Percentiles rank a stretch among this genome's conserved stretches.
Conservation (phyloP, 2,329 filamentous ascomycete species). For the Aspergillus tanneri region DNA sequence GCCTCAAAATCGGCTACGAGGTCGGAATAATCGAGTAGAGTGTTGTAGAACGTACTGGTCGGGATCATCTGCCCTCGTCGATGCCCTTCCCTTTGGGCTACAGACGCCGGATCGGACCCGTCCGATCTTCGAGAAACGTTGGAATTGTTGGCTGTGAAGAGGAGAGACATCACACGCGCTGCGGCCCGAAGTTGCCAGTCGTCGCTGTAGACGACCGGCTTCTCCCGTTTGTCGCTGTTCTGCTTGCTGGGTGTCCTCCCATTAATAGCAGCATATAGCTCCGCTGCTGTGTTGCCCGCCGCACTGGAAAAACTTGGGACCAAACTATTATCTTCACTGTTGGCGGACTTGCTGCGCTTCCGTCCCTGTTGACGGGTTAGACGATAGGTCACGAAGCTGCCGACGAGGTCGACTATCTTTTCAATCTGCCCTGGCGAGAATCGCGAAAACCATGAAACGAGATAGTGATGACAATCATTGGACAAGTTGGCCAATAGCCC, state of each 20-base stretch:
- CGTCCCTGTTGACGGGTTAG: slow-evolving; percentile 69
- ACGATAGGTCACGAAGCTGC: slow-evolving; percentile 78
- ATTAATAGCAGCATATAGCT: slow-evolving; percentile 74
- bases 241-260: slow-evolving; percentile 50
- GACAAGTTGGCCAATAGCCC: slow-evolving; percentile 76
- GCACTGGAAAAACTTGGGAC: slow-evolving; percentile 70
- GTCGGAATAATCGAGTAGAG: slow-evolving; percentile 81
- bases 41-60: slow-evolving; percentile 84
- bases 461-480: slow-evolving; percentile 70
- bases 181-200: slow-evolving; percentile 89
- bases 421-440: slow-evolving; percentile 68
- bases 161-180: slow-evolving; percentile 72
- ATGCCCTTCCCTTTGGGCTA: slow-evolving; percentile 45
- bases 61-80: slow-evolving; percentile 67
- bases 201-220: slow-evolving; percentile 65
- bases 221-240: slow-evolving; percentile 52
- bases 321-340: slow-evolving; percentile 57
- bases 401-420: slow-evolving; percentile 71
- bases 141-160: slow-evolving; percentile 78
- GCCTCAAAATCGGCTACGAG: slow-evolving; percentile 80
- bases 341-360: slow-evolving; percentile 58
- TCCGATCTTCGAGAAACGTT: slow-evolving; percentile 42
- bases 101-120: slow-evolving; percentile 35
- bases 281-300: slow-evolving; percentile 63
- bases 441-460: slow-evolving; percentile 75